Percentiles rank a stretch among this genome's conserved stretches.
Conservation (phyloP, 129 eudicot genomes). For the Lonicera japonica region DNA sequence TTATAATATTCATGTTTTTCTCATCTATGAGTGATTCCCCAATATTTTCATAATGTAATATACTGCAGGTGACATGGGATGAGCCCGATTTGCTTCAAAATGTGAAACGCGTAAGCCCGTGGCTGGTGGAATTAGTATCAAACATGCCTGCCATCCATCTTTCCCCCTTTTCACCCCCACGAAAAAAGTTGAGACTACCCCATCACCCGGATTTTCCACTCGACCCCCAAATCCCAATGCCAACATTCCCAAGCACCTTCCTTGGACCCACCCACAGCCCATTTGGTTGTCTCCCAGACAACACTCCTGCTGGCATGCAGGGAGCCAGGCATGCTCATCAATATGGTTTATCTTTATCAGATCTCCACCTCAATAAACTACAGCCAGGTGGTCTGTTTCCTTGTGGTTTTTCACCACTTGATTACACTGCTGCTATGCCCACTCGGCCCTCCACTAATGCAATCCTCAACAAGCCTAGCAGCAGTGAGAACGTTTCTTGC, state of each 20-base stretch:
- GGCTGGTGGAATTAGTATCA: slow-evolving; percentile 93
- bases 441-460: slow-evolving; percentile 26
- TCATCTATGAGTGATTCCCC: background rate
- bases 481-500: slow-evolving; percentile 63
- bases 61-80: slow-evolving; percentile 81
- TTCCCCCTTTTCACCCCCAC: slow-evolving; percentile 89
- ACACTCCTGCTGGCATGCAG: slow-evolving; percentile 99
- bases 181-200: slow-evolving; percentile 66
- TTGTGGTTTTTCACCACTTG: slow-evolving; percentile 24
- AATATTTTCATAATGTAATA: background rate
- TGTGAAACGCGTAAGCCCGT: slow-evolving; percentile 88
- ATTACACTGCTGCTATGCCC: slow-evolving; percentile 20
- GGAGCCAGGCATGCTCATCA: slow-evolving; percentile 99
- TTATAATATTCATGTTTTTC: background rate
- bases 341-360: slow-evolving; percentile 66
- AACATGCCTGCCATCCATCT: slow-evolving; percentile 79
- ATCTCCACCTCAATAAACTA: slow-evolving; percentile 60
- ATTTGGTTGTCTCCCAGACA: slow-evolving; percentile 62
- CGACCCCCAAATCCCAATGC: slow-evolving; percentile 57
- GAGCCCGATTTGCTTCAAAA: slow-evolving; percentile 97
- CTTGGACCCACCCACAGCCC: slow-evolving; percentile 60
- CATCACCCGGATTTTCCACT: slow-evolving; percentile 66
- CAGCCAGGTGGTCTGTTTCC: slow-evolving; percentile 59
- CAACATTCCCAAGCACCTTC: slow-evolving; percentile 45
- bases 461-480: slow-evolving; percentile 25